These are phyloP conservation scores for Solanum habrochaites DNA, from an alignment of 257 asterid species.

Conservation along the genomic window DNA sequence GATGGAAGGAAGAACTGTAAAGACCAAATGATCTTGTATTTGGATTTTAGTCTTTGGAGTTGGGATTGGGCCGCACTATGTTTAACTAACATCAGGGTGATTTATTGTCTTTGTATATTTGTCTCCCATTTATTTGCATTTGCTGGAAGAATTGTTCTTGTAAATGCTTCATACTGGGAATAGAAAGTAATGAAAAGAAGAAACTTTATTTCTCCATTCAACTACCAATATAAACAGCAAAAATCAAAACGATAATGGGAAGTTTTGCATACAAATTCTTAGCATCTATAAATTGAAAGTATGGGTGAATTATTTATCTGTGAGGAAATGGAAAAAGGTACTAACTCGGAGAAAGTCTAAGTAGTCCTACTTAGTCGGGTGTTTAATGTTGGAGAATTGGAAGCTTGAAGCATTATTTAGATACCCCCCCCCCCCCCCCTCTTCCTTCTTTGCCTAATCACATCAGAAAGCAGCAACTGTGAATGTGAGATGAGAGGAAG, in stretches of 20 bases:
- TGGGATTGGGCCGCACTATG: not conserved
- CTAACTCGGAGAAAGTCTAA: not conserved
- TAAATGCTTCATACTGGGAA: not conserved
- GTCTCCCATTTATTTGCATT: not conserved
- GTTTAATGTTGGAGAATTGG: not conserved
- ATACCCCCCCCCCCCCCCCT: not conserved
- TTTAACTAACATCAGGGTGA: not conserved
- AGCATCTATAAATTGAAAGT: not conserved
- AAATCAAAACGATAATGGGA: not conserved
- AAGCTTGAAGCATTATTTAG: not conserved
- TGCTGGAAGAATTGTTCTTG: not conserved
- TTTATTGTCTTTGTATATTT: not conserved
- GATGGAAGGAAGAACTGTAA: not conserved
- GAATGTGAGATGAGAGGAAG: not conserved
- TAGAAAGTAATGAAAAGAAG: not conserved
- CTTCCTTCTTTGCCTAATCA: not conserved
- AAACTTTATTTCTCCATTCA: not conserved
- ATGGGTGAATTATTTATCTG: not conserved
- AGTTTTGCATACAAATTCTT: not conserved
- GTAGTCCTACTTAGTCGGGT: not conserved
- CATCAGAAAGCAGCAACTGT: not conserved
- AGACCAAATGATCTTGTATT: not conserved
- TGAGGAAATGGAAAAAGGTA: not conserved
- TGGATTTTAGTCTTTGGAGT: not conserved
- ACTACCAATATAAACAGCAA: not conserved